These are phyloP conservation scores for Botrytis paeoniae DNA, from an alignment of 2,329 filamentous ascomycete species.

Conservation along the genomic window DNA sequence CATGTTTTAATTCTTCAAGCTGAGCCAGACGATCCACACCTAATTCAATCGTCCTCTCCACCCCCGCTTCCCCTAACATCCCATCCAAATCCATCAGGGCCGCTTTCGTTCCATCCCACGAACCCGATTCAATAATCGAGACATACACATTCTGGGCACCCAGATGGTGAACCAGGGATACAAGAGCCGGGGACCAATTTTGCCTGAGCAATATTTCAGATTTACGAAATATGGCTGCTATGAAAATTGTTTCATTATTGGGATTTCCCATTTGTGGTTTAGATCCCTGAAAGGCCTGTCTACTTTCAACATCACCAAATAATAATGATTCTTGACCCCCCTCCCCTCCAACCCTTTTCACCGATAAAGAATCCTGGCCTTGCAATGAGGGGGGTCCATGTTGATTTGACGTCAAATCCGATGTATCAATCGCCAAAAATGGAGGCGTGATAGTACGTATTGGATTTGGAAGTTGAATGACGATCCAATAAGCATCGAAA, in stretches of 20 bases:
- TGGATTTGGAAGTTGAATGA: conserved; percentile 2
- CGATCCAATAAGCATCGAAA: conserved; percentile 12
- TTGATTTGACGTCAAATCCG: not conserved
- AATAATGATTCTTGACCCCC: not conserved
- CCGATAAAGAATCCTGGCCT: not conserved
- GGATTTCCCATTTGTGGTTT: conserved; percentile 11
- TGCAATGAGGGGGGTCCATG: not conserved
- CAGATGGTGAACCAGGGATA: conserved; percentile 54
- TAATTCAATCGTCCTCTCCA: conserved; percentile 38
- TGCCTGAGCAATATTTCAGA: conserved; percentile 56
- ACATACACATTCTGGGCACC: conserved; percentile 66
- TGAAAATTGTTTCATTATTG: conserved; percentile 50
- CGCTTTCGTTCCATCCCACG: conserved; percentile 65
- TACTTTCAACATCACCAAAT: not conserved
- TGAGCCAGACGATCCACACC: conserved; percentile 26
- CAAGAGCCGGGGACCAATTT: conserved; percentile 61
- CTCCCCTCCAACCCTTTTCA: not conserved
- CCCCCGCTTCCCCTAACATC: conserved; percentile 50
- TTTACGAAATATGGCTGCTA: conserved; percentile 69
- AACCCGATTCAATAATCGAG: conserved; percentile 66
- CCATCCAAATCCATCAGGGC: conserved; percentile 56
- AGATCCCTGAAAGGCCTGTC: not conserved
- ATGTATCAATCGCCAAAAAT: not conserved
- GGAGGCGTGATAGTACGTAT: conserved; percentile 7
- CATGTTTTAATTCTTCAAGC: conserved; percentile 19